phyloP scores from a whole-genome alignment of 2,329 filamentous ascomycete genomes.

The Paraconiothyrium sp. region DNA sequence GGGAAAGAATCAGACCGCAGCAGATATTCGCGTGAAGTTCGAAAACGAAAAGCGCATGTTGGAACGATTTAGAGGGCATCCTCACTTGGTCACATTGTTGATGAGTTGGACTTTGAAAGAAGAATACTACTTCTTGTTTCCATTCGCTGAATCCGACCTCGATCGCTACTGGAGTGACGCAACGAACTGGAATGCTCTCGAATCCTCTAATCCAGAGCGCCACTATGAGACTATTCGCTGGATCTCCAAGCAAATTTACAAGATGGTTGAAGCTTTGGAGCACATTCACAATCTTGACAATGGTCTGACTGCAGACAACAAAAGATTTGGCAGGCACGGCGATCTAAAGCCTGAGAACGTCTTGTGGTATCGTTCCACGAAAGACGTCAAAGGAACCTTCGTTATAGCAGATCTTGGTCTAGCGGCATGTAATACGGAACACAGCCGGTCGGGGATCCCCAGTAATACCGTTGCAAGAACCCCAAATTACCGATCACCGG shows the following conservation, averaged over 20 bases:
- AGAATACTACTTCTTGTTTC: constrained; percentile 23
- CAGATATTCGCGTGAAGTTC: not conserved
- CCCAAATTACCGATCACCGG: constrained; percentile 25
- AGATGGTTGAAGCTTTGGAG: constrained; percentile 19
- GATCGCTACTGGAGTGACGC: constrained; percentile 17
- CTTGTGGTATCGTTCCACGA: constrained; percentile 35
- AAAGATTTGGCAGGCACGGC: constrained; percentile 34
- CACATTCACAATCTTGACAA: constrained; percentile 22
- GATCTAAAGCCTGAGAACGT: constrained; percentile 52
- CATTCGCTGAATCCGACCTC: constrained; percentile 22
- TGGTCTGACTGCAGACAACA: not conserved
- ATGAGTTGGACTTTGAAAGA: constrained; percentile 22
- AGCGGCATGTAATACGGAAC: constrained; percentile 12
- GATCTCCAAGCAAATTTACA: constrained; percentile 25
- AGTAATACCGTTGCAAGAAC: constrained; percentile 1
- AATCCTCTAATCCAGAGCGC: not conserved
- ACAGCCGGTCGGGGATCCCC: constrained; percentile 17
- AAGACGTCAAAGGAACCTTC: constrained; percentile 14
- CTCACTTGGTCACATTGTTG: constrained; percentile 26
- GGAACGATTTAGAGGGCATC: constrained; percentile 18
- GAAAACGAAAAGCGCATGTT: not conserved
- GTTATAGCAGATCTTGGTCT: constrained; percentile 24
- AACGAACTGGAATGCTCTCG: not conserved
- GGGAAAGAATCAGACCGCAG: not conserved
- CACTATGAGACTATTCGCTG: constrained; percentile 10